Conservation (phyloP, 2,329 filamentous ascomycete genomes). For the Aspergillus japonicus region DNA sequence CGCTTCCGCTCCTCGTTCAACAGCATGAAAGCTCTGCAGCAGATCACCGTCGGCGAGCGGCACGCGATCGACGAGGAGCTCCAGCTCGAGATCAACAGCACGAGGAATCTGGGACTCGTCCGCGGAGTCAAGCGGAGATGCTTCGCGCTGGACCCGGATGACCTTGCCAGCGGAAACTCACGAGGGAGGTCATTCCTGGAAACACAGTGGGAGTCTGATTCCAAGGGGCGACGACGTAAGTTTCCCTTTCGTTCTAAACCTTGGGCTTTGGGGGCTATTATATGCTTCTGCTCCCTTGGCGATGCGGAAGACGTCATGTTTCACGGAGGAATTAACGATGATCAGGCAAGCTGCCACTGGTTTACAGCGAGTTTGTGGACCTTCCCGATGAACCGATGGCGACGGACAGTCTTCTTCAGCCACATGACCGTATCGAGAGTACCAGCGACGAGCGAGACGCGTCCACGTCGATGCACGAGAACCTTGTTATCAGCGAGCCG, state of each 20-base stretch:
- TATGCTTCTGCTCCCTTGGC: neutral
- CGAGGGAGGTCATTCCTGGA: constrained; percentile 40
- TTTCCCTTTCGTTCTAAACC: neutral
- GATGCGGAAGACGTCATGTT: neutral
- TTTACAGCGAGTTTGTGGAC: constrained; percentile 11
- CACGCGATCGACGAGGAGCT: constrained; percentile 24
- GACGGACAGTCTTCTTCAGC: constrained; percentile 7
- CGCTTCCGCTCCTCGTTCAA: constrained; percentile 40
- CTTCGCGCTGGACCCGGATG: constrained; percentile 19
- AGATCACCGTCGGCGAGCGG: constrained; percentile 20
- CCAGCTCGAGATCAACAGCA: constrained; percentile 35
- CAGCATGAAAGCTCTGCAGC: constrained; percentile 32
- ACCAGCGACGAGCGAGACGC: constrained; percentile 9
- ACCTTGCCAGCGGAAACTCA: constrained; percentile 5
- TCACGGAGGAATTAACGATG: constrained; percentile 10
- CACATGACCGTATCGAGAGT: constrained; percentile 8
- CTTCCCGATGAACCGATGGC: constrained; percentile 14
- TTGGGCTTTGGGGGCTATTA: neutral
- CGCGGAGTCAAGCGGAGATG: constrained; percentile 41
- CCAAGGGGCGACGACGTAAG: constrained; percentile 31
- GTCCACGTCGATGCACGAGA: constrained; percentile 22
- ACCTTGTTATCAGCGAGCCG: constrained; percentile 3
- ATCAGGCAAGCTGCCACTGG: constrained; percentile 24
- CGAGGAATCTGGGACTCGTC: constrained; percentile 26
- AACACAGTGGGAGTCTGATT: constrained; percentile 42